Evolutionary conservation across 768 basidiomycete genomes (phyloP), one percentile per base, ranked within the genome.

Genomic region (Russula olivacea): DNA sequence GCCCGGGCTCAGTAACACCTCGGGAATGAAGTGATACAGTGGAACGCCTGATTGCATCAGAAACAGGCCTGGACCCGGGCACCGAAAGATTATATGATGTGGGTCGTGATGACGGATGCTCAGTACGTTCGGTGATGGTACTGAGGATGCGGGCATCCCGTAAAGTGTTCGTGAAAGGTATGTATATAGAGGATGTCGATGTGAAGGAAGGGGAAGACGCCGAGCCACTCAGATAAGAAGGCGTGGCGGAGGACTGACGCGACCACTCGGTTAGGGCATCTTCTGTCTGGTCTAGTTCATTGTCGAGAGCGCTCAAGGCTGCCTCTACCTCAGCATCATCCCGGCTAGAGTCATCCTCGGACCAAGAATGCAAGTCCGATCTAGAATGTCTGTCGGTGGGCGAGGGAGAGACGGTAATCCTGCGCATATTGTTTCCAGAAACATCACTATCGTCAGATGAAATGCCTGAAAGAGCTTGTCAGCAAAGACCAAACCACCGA

Each of bases 41-140:
- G 77, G 50, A 76, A 72, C 23, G 72, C 76, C 55, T 84, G 82
- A 23, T 78, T 76, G 45, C 79, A 75, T 36, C 75, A 74, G 77
- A 59, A 64, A 62, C 48, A 54, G 80, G 76, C 57, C 61, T 70
- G 62, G 61, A 67, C 63, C 69, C 45, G 69, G 65, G 69, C 4
- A 64, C 69, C 1, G 73, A 70, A 45, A 68, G 68, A 5, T 70
- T 72, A 59, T 75, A 71, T 4, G 81, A 82, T 5, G 72, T 69
- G 0, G 88, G 88, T 32, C 88, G 83, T 0, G 87, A 81, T 0
- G 75, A 74, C 2, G 78, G 76, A 36, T 87, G 83, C 73, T 93
- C 91, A 1, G 88, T 90, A 51, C 79, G 81, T 71, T 93, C 91
- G 3, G 89, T 83, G 63, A 93, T 93, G 3, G 82, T 86, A 70